Evolutionary conservation across 2,329 filamentous ascomycete species (phyloP), one percentile per base, ranked within the genome.

Genomic region (Colletotrichum higginsianum): DNA sequence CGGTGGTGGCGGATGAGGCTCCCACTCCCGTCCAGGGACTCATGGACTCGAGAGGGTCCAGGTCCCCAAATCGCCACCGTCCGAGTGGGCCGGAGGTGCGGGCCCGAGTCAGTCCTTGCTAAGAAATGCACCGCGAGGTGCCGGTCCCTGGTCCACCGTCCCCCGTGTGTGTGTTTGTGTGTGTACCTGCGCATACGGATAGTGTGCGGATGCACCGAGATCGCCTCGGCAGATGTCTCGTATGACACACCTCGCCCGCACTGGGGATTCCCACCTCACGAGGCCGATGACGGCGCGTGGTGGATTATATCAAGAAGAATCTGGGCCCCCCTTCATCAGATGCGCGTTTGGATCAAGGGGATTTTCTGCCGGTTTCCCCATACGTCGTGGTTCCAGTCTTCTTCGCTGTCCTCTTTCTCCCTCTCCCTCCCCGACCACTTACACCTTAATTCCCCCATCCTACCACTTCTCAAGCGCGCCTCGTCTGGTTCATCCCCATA

Each of bases 251-350:
- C 40, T 70, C 56, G 67, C 67, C 62, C 60, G 40, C 55, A 8
- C 35, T 47, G 26, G 67, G 30, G 42, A 50, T 67, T 61, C 44
- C 62, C 46, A 66, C 55, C 63, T 58, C 30, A 44, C 42, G 58
- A 68, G 65, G 68, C 68, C 68, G 68, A 71, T 71, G 52, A 26
- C 68, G 68, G 68, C 68, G 68, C 40, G 21, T 40, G 57, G 65
- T 71, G 68, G 68, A 60, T 60, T 71, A 68, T 68, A 71, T 71
- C 65, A 68, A 49, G 63, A 49, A 66, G 67, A 62, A 63, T 61
- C 50, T 56, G 57, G 44, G 26, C 57, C 50, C 30, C 30, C 30
- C 30, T 35, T 35, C 63, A 15, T n/a, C 18, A 12, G 44, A 23
- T 18, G 44, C 38, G 35, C 35, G 18, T 21, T 40, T 21, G 26